phyloP scores from a whole-genome alignment of 352 stramenopile species.

The Lagenidium giganteum region DNA sequence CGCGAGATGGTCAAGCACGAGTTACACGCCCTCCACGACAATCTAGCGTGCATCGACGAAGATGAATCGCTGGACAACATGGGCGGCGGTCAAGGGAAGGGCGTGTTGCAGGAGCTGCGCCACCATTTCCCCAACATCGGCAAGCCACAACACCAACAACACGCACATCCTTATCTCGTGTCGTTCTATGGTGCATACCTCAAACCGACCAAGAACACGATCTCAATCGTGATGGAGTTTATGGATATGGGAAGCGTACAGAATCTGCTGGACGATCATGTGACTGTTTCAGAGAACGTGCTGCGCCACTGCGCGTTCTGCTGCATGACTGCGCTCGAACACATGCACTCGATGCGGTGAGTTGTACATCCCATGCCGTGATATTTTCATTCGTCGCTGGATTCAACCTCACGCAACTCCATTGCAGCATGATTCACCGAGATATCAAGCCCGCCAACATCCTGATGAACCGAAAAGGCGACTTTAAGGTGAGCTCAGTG shows the following conservation, averaged over 20 bases:
- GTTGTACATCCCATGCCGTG: too few species aligned
- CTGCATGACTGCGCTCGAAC: slow-evolving; percentile 73
- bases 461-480: slow-evolving; percentile 72
- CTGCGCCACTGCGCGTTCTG: slow-evolving; percentile 78
- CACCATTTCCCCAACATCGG: slow-evolving; percentile 5
- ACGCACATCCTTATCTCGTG: slow-evolving; percentile 84
- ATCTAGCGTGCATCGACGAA: too few species aligned
- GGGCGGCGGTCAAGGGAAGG: too few species aligned
- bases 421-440: slow-evolving; percentile 69
- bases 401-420: not conserved
- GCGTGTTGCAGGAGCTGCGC: slow-evolving; percentile 11
- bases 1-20: slow-evolving; percentile 83
- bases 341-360: too few species aligned
- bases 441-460: slow-evolving; percentile 92
- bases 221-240: slow-evolving; percentile 91
- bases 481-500: slow-evolving; percentile 62
- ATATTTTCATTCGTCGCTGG: too few species aligned
- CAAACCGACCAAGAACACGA: slow-evolving; percentile 55
- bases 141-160: slow-evolving; percentile 3
- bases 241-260: slow-evolving; percentile 90
- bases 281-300: slow-evolving; percentile 47
- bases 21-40: slow-evolving; percentile 81
- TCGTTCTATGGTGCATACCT: slow-evolving; percentile 87
- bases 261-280: slow-evolving; percentile 46
- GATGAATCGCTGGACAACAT: too few species aligned